Percentiles rank a stretch among this genome's conserved stretches.
These are phyloP conservation scores for Sechiopsis laciniata DNA, from an alignment of 306 rosid species.

Conservation along the genomic window DNA sequence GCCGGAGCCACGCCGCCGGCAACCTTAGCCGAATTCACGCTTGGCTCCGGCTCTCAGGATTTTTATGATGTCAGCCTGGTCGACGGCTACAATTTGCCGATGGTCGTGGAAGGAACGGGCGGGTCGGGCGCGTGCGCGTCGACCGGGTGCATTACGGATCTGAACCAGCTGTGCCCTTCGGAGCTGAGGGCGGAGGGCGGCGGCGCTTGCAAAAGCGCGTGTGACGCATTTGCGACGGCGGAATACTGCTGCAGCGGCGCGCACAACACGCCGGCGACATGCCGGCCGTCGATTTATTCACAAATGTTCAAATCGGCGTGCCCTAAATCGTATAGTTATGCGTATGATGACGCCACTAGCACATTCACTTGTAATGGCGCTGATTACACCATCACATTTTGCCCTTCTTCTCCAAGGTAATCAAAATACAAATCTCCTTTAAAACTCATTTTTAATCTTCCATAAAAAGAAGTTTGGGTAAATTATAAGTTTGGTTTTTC, in stretches of 20 bases:
- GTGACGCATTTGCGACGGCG: slow-evolving; percentile 66
- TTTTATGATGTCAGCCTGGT: slow-evolving; percentile 91
- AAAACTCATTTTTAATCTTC: too few species aligned
- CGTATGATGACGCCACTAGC: slow-evolving; percentile 40
- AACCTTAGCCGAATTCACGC: slow-evolving; percentile 83
- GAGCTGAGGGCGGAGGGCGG: slow-evolving; percentile 54
- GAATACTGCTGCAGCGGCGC: slow-evolving; percentile 84
- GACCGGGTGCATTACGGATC: slow-evolving; percentile 64
- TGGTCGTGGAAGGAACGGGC: slow-evolving; percentile 55
- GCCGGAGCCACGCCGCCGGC: slow-evolving; percentile 79
- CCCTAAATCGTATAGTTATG: slow-evolving; percentile 80
- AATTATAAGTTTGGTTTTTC: too few species aligned
- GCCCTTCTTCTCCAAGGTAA: slow-evolving; percentile 61
- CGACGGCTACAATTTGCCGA: slow-evolving; percentile 80
- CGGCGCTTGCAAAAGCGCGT: slow-evolving; percentile 77
- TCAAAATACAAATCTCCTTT: neutral
- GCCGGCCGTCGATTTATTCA: slow-evolving; percentile 70
- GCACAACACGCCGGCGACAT: slow-evolving; percentile 50
- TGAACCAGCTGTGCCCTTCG: slow-evolving; percentile 58
- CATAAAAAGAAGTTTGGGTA: too few species aligned
- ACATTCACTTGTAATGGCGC: slow-evolving; percentile 61
- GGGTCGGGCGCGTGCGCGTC: slow-evolving; percentile 57
- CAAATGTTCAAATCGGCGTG: slow-evolving; percentile 72
- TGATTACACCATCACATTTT: slow-evolving; percentile 68
- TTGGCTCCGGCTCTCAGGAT: slow-evolving; percentile 66